Evolutionary conservation across 1,284 basidiomycete genomes (phyloP), one percentile per base, ranked within the genome.

Genomic region (Microbotryum silenes-acaulis): DNA sequence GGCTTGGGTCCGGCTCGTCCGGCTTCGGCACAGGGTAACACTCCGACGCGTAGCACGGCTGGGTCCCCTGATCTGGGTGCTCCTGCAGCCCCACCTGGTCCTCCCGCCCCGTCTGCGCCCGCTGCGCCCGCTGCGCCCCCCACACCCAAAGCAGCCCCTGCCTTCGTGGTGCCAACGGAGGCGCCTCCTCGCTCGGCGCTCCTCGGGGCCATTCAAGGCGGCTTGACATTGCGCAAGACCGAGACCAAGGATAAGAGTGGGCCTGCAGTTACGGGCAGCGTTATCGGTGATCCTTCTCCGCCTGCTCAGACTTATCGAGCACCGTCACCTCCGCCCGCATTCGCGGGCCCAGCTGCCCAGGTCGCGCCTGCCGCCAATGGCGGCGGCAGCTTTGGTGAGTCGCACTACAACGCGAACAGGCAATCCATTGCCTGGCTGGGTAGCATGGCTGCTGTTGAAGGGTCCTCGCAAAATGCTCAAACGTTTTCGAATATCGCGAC

Each of bases 371-470:
- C 20, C 3, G 21, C 48, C 37, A 56, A 56, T n/a, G 46, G 46
- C 18, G 20, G 7, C 6, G 37, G 51, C 12, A 21, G 25, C n/a
- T 25, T 23, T 25, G 46, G 10, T 14, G 27, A 42, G 16, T 45
- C 12, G 10, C 8, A 9, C n/a, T 25, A 10, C 18, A n/a, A 23
- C 9, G 45, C 50, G 56, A 84, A 89, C 72, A 81, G 87, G 64
- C 87, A 92, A 74, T 88, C 85, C 29, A 87, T 96, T 12, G 92
- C 91, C 72, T 97, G 93, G 93, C 89, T 90, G 73, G 82, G 85
- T 59, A 87, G 85, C 47, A 79, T 94, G n/a, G 91, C 92, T 10
- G 85, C 86, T 48, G 89, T 94, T 75, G 71, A 71, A 59, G 70
- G 71, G 51, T 52, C 59, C 55, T 12, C n/a, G 44, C 47, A 45